Percentiles rank a stretch among this genome's conserved stretches.
These are phyloP conservation scores for Glaciozyma antarctica DNA, from an alignment of 768 basidiomycete species.

Conservation along the genomic window DNA sequence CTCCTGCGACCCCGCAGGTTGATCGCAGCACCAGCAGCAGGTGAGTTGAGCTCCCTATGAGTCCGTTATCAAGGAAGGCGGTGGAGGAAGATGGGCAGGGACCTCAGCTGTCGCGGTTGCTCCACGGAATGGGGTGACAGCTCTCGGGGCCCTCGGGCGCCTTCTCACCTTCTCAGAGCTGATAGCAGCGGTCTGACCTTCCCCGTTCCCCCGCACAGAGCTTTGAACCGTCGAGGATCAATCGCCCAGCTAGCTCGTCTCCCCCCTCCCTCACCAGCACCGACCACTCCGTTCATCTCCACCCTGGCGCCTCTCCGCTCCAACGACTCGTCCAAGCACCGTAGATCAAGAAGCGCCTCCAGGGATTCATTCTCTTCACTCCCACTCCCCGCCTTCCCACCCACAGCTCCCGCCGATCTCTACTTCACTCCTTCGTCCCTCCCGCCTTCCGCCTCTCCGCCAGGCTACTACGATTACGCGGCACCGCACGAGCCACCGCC, in stretches of 20 bases:
- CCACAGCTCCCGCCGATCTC: not conserved
- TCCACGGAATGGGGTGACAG: too few species aligned
- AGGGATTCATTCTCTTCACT: not conserved
- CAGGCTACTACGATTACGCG: slow-evolving; percentile 3
- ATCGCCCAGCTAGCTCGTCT: not conserved
- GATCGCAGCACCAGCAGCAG: too few species aligned
- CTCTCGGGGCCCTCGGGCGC: too few species aligned
- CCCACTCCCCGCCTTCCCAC: not conserved
- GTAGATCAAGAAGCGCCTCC: not conserved
- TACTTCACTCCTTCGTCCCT: not conserved
- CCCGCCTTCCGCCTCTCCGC: not conserved
- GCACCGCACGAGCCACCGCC: slow-evolving; percentile 16
- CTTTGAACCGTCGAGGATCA: too few species aligned
- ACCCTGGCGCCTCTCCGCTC: slow-evolving; percentile 1
- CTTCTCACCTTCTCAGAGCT: too few species aligned
- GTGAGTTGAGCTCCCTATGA: too few species aligned
- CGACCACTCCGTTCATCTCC: not conserved
- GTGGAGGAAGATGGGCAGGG: too few species aligned
- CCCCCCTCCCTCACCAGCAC: not conserved
- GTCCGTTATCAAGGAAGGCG: too few species aligned
- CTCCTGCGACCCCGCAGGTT: too few species aligned
- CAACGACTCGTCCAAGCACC: not conserved
- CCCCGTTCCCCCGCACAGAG: too few species aligned
- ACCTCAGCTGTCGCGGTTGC: too few species aligned
- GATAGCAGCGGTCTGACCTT: too few species aligned